Evolutionary conservation across 129 eudicot genomes (phyloP).

Genomic region (Chrysanthemum seticuspe): DNA sequence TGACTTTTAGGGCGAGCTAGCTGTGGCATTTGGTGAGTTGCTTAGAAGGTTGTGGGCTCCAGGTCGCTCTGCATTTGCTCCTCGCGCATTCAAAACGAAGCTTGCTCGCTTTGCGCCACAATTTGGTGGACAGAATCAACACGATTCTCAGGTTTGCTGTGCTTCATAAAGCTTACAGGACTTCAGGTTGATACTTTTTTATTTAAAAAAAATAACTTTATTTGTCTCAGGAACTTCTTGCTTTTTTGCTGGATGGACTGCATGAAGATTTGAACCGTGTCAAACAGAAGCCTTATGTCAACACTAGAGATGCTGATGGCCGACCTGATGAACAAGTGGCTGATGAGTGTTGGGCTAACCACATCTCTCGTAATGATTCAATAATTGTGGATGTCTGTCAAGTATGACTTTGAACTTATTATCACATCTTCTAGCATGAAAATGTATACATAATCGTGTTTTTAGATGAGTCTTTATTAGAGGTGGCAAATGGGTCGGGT

Average conservation of each 20-base stretch:
- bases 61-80: constrained; percentile 84
- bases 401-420: constrained; percentile 22
- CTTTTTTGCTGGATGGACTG: constrained; percentile 93
- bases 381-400: constrained; percentile 99
- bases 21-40: constrained; percentile 90
- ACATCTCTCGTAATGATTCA: constrained; percentile 93
- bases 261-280: constrained; percentile 98
- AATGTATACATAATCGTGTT: constrained; percentile 9
- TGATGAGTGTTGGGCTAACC: constrained; percentile 96
- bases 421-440: constrained; percentile 2
- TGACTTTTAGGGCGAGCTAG: constrained; percentile 83
- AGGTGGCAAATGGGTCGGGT: constrained; percentile 12
- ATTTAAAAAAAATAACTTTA: constrained; percentile 10
- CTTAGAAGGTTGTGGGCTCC: constrained; percentile 88
- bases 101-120: constrained; percentile 97
- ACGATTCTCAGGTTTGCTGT: constrained; percentile 84
- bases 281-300: constrained; percentile 76
- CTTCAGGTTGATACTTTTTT: neutral
- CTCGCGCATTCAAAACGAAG: constrained; percentile 78
- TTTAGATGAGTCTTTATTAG: constrained; percentile 6
- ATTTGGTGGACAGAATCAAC: constrained; percentile 85
- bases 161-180: constrained; percentile 15
- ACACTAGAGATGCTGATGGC: constrained; percentile 87
- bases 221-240: constrained; percentile 82
- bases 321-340: constrained; percentile 94